Base-by-base conservation (phyloP, 2,329 filamentous ascomycete species). In the Periconia digitata region DNA sequence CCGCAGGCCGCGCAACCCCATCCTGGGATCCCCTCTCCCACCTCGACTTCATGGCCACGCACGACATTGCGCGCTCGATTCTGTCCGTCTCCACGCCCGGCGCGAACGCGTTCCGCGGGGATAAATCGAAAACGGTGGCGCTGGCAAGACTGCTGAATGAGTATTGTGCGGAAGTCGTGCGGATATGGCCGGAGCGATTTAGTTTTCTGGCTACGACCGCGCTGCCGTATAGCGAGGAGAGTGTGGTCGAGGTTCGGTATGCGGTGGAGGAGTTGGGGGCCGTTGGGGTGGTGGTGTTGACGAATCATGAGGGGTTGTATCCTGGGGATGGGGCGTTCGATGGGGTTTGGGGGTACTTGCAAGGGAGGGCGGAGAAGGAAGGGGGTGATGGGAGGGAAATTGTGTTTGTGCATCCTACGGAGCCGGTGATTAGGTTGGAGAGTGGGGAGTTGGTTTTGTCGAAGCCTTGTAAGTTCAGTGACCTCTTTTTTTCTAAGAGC, bases 121-220 rank as follows among this genome's bases (percentile, higher is more conserved):
- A 63, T 20, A 50, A 45, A 13, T 50, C 53, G 7, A 68, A 63
- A 41, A 70, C 69, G 1, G 23, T 62, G 8, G 68, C 67, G 8
- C 51, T 72, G 0, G 67, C 67, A 1, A 50, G 69, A 6, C 22
- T 73, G n/a, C 46, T 72, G 46, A 73, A 72, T 38, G 67, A 67
- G 38, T 71, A 57, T 27, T 44, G 46, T 1, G 60, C 60, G 1
- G 59, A 63, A 32, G 43, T 70, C 18, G 62, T 56, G 35, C 44
- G 53, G 3, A 38, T 59, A 2, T 64, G 54, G 47, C 64, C 67
- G 0, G 56, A 62, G 17, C 39, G 59, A 37, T 71, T 69, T 42
- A 61, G 53, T 29, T 68, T 57, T 54, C 15, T 69, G 40, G 62
- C 59, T 3, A 54, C 66, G 7, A 56, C 58, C 44, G 59, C 63